Evolutionary conservation across 176 grass and related monocot genomes (phyloP), one percentile per base, ranked within the genome.

Genomic region (Coix lacrymajobi): DNA sequence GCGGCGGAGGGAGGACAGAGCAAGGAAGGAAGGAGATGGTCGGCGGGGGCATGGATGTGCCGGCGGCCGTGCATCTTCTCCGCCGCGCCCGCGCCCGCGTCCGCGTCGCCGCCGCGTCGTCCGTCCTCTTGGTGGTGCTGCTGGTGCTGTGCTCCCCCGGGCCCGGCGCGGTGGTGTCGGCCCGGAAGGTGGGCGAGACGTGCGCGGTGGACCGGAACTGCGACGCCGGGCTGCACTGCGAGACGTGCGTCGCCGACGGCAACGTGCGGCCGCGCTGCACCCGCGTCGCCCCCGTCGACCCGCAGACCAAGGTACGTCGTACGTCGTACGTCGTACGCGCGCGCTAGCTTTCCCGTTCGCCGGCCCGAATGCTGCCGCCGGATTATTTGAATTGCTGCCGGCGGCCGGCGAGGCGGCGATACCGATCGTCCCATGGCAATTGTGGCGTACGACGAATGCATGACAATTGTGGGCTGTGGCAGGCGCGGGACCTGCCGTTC

Each of bases 151-250:
- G 1, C 22, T 31, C 29, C 15, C 13, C 7, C 3, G 49, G 49
- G 0, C 46, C 48, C 48, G 51, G 54, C 54, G 54, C 8, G 52
- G 54, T 58, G 61, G 62, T 37, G 63, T 54, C 64, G 31, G 78
- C 64, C 0, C 63, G 78, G 32, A 80, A 95, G 92, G 78, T 87
- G 19, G 91, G 96, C 5, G 39, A 69, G 77, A 85, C 89, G 69
- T 98, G 96, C 83, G 78, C 90, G 73, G 1, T 13, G 43, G 32
- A 71, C 58, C 66, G 83, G 46, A 98, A 92, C 91, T 98, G 96
- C 85, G 87, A 79, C 87, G 85, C 87, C 1, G 92, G 96, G 13
- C 87, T 95, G 51, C 96, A 93, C 82, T 98, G 96, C 91, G 91
- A 95, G 90, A 95, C 91, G 37, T 98, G 96, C 91, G 43, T 93